phyloP scores from a whole-genome alignment of 2,329 filamentous ascomycete genomes.

The Knufia fluminis region DNA sequence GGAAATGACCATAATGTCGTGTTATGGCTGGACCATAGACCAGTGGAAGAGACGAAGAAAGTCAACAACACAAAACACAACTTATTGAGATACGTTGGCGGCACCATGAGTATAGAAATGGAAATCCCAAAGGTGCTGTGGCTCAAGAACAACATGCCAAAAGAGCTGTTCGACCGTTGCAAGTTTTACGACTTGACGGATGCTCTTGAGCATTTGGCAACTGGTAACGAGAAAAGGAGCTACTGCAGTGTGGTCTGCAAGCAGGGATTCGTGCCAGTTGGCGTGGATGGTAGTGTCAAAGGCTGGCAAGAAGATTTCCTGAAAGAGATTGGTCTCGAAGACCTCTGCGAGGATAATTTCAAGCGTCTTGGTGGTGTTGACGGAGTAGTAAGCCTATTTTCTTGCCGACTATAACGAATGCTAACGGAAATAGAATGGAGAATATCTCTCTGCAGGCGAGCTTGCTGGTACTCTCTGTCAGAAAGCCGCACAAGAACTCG shows the following conservation, averaged over 20 bases:
- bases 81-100: conserved; percentile 88
- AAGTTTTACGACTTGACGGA: conserved; percentile 96
- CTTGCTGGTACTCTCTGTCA: conserved; percentile 77
- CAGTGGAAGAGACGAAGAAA: conserved; percentile 78
- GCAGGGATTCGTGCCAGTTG: conserved; percentile 93
- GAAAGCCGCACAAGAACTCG: conserved; percentile 72
- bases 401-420: not conserved
- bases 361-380: conserved; percentile 90
- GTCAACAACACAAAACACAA: conserved; percentile 92
- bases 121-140: conserved; percentile 97
- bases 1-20: conserved; percentile 89
- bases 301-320: conserved; percentile 98
- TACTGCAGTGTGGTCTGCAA: conserved; percentile 97
- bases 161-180: conserved; percentile 79
- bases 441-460: conserved; percentile 85
- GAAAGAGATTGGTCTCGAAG: conserved; percentile 72
- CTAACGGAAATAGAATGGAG: conserved; percentile 60
- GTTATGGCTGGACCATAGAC: conserved; percentile 92
- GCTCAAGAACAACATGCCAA: conserved; percentile 97
- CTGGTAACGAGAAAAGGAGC: conserved; percentile 81
- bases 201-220: conserved; percentile 87
- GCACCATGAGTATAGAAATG: conserved; percentile 99
- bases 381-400: conserved; percentile 68
- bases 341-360: conserved; percentile 77
- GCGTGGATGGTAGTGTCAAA: conserved; percentile 92